Evolutionary conservation across 1,284 basidiomycete genomes (phyloP).

Genomic region (Trametes pubescens): DNA sequence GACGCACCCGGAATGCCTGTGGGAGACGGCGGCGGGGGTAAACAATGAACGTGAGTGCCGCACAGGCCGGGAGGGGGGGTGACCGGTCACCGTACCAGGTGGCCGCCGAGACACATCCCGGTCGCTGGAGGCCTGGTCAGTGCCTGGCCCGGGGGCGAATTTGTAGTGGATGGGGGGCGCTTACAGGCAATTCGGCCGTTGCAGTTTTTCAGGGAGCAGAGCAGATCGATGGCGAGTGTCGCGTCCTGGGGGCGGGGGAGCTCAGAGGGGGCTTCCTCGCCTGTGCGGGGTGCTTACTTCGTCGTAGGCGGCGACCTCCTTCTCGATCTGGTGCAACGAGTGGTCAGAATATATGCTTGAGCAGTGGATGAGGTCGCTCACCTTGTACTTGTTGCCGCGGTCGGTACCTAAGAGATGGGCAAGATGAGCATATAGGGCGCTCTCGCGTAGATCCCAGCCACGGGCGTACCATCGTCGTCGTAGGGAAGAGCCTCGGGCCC

Average conservation of each 20-base stretch:
- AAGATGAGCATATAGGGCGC: not conserved
- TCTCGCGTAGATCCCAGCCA: not conserved
- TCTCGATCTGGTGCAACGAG: slow-evolving; percentile 69
- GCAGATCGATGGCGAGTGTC: slow-evolving; percentile 77
- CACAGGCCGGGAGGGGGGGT: not conserved
- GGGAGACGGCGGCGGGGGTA: not conserved
- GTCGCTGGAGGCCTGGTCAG: slow-evolving; percentile 59
- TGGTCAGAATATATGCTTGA: not conserved
- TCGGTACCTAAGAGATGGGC: slow-evolving; percentile 66
- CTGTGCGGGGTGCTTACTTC: slow-evolving; percentile 59
- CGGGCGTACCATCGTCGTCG: slow-evolving; percentile 73
- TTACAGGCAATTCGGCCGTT: slow-evolving; percentile 87
- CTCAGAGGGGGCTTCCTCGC: not conserved
- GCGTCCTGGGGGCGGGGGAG: slow-evolving; percentile 63
- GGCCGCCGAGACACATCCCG: slow-evolving; percentile 88
- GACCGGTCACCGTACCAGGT: slow-evolving; percentile 64
- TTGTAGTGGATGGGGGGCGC: not conserved
- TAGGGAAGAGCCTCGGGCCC: slow-evolving; percentile 88
- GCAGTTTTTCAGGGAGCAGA: slow-evolving; percentile 79
- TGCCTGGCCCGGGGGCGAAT: not conserved
- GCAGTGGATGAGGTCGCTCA: slow-evolving; percentile 30
- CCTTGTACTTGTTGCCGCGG: slow-evolving; percentile 90
- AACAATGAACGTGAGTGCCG: not conserved
- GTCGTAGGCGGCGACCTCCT: slow-evolving; percentile 83
- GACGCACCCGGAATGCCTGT: slow-evolving; percentile 63